Conservation (phyloP, 2,329 filamentous ascomycete species). For the Penicillium sp. region DNA sequence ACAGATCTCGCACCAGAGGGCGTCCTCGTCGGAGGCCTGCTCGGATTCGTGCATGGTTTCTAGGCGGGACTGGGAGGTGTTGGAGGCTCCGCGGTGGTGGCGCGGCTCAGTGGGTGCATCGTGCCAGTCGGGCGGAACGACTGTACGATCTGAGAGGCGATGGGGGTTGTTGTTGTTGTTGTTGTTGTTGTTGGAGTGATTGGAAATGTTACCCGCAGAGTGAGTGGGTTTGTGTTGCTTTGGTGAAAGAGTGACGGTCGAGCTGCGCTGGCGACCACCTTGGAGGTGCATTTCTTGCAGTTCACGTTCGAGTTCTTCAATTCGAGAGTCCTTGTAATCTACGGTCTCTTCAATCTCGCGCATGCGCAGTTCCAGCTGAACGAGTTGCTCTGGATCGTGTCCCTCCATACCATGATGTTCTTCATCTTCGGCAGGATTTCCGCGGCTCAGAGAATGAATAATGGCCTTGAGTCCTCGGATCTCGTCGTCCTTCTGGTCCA, state of each 20-base stretch:
- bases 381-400: slow-evolving; percentile 57
- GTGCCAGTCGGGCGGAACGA: slow-evolving; percentile 45
- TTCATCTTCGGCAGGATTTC: slow-evolving; percentile 35
- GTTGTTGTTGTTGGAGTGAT: slow-evolving; percentile 16
- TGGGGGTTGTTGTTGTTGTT: slow-evolving; percentile 36
- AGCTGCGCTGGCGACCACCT: slow-evolving; percentile 35
- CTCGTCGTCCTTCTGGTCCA: slow-evolving; percentile 95
- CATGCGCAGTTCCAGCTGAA: slow-evolving; percentile 76
- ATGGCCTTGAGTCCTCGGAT: slow-evolving; percentile 96
- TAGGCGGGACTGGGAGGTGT: slow-evolving; percentile 33
- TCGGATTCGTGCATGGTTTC: slow-evolving; percentile 46
- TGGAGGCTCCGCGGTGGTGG: slow-evolving; percentile 28
- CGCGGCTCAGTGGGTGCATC: slow-evolving; percentile 31
- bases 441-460: slow-evolving; percentile 89
- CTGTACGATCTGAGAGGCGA: slow-evolving; percentile 45
- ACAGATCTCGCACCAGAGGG: slow-evolving; percentile 92
- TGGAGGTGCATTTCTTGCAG: slow-evolving; percentile 51
- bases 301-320: slow-evolving; percentile 85
- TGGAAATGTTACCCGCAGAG: slow-evolving; percentile 27
- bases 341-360: slow-evolving; percentile 73
- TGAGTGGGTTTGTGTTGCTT: slow-evolving; percentile 36
- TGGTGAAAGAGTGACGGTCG: slow-evolving; percentile 37
- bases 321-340: slow-evolving; percentile 70
- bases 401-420: slow-evolving; percentile 33
- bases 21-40: slow-evolving; percentile 68